These are phyloP conservation scores for Aspergillus sp. DNA, from an alignment of 2,329 filamentous ascomycete genomes.

Conservation along the genomic window DNA sequence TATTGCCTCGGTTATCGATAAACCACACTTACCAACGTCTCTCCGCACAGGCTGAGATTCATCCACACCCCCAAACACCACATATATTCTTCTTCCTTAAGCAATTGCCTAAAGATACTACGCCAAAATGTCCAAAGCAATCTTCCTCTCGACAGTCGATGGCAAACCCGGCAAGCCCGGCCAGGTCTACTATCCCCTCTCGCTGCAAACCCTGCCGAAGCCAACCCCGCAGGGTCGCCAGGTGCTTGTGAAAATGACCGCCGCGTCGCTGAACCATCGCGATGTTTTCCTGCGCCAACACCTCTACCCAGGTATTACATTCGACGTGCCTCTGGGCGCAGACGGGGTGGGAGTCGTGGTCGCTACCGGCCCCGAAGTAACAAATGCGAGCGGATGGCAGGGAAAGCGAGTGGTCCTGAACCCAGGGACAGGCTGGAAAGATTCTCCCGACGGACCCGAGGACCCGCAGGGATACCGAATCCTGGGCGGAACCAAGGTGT, in stretches of 20 bases:
- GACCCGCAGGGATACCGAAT: slow-evolving; percentile 36
- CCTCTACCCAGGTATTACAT: slow-evolving; percentile 78
- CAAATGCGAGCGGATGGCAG: slow-evolving; percentile 47
- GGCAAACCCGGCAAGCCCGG: slow-evolving; percentile 64
- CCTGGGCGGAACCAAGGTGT: slow-evolving; percentile 51
- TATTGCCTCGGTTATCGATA: slow-evolving; percentile 3
- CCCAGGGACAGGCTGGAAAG: slow-evolving; percentile 69
- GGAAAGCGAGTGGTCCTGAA: slow-evolving; percentile 68
- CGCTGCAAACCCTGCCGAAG: slow-evolving; percentile 53
- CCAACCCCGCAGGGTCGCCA: slow-evolving; percentile 58
- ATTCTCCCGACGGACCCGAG: slow-evolving; percentile 66
- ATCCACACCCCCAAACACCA: not conserved
- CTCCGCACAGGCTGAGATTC: slow-evolving; percentile 5
- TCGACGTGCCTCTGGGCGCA: slow-evolving; percentile 67
- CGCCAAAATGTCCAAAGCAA: slow-evolving; percentile 35
- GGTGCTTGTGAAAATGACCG: slow-evolving; percentile 65
- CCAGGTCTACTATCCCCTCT: slow-evolving; percentile 59
- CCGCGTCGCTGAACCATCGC: slow-evolving; percentile 85
- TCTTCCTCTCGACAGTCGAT: slow-evolving; percentile 47
- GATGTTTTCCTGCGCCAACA: slow-evolving; percentile 91
- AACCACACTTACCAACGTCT: not conserved
- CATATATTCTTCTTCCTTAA: not conserved
- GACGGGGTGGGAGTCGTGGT: slow-evolving; percentile 74
- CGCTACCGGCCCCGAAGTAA: slow-evolving; percentile 48
- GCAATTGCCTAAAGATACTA: not conserved